Conservation (phyloP, 345 rosid species). For the Fremontodendron californicum region DNA sequence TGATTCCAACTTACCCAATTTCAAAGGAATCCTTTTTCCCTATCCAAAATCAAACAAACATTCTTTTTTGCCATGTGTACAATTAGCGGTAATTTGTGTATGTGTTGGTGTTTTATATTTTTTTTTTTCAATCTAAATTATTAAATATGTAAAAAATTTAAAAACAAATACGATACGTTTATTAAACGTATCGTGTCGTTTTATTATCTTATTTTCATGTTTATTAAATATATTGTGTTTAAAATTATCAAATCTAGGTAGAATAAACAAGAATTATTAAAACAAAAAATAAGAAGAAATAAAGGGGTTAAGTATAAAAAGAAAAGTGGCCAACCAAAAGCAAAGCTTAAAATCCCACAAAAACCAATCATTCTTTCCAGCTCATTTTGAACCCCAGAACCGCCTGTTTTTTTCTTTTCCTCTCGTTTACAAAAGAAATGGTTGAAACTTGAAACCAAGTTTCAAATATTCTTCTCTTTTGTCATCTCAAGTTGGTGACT, state of each 20-base stretch:
- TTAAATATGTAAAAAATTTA: no score
- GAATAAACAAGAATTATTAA: neutral
- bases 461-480: slow-evolving; percentile 33
- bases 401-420: slow-evolving; percentile 21
- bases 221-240: neutral
- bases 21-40: neutral
- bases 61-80: neutral
- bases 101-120: no score
- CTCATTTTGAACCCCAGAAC: slow-evolving; percentile 35
- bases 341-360: slow-evolving; percentile 20
- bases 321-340: slow-evolving; percentile 17
- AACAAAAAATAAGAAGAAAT: neutral
- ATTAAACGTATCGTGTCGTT: no score
- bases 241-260: no score
- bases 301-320: slow-evolving; percentile 5
- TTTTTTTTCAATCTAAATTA: neutral
- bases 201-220: no score
- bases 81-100: neutral
- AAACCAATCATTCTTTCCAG: slow-evolving; percentile 30
- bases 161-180: no score
- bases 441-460: slow-evolving; percentile 23
- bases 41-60: neutral
- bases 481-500: slow-evolving; percentile 4
- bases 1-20: neutral
- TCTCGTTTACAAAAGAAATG: slow-evolving; percentile 25